Base-by-base conservation (phyloP, 768 basidiomycete species). In the Boletus vinaceobasis region DNA sequence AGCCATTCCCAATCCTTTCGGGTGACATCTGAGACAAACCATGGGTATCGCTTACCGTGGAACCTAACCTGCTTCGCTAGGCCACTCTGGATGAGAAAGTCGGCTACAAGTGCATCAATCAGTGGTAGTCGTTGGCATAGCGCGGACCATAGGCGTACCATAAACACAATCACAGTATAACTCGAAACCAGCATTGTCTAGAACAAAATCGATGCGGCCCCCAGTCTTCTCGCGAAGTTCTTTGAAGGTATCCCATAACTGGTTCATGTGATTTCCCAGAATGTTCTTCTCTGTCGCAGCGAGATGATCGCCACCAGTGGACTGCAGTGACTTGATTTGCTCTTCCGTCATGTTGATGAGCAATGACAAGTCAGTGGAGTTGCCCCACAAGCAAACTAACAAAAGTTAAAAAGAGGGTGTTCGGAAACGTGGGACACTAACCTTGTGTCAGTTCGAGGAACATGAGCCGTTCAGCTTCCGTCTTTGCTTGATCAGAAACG, bases 321-420 rank as follows among this genome's bases (percentile, higher is more conserved):
- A 94, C 68, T 98, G 95, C n/a, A 97, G 79, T 43, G 87, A 83
- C 70, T 93, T 94, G 74, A 98, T 97, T 70, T 97, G 94, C 31
- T 97, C 94, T 72, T 98, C 95, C 7, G 90, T 90, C 94, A 97
- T 96, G 74, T 98, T 92, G 71, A 97, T 98, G 55, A 97, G 79
- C 36, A 98, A 80, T 3, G 93, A 96, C 47, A 97, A 78, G 72
- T 97, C 95, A 47, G 95, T 98, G 9, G 94, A 93, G 73, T 98
- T 97, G 15, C 95, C 95, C 94, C 94, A 97, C 13, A 96, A 79
- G 67, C 93, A 96, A 49, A 97, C 93, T 91, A 46, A n/a, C 33
- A 43, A 52, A 50, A 33, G 14, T 48, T 10, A 60, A 7, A 35
- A 50, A 7, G 52, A 33, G 4, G n/a, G 39, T 21, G 29, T 35